Conservation (phyloP, 305 asterid species). For the Nicotiana rustica region DNA sequence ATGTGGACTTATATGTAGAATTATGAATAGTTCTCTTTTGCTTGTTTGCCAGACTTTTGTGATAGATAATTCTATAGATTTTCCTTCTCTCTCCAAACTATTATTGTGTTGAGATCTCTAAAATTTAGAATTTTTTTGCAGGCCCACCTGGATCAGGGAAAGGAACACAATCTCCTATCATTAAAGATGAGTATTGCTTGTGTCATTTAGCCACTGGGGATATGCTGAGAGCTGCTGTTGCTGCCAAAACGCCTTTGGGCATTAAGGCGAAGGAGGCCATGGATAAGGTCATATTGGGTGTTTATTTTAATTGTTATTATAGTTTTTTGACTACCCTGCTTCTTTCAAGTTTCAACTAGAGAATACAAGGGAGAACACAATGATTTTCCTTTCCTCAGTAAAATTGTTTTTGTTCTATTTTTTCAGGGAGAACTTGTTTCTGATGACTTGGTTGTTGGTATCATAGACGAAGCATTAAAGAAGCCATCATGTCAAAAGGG, state of each 20-base stretch:
- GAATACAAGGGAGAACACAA: background rate
- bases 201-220: slow-evolving; percentile 97
- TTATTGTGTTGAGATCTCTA: background rate
- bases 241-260: slow-evolving; percentile 92
- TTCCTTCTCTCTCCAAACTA: background rate
- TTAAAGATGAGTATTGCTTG: slow-evolving; percentile 87
- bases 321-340: background rate
- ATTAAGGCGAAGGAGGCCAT: slow-evolving; percentile 88
- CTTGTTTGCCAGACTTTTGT: background rate
- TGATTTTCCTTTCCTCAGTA: slow-evolving; percentile 32
- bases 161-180: slow-evolving; percentile 91
- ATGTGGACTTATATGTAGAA: background rate
- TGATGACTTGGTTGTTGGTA: slow-evolving; percentile 89
- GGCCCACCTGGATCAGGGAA: slow-evolving; percentile 99
- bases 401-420: slow-evolving; percentile 29
- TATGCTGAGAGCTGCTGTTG: slow-evolving; percentile 95
- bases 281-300: slow-evolving; percentile 61
- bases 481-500: slow-evolving; percentile 94
- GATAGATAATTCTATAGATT: background rate
- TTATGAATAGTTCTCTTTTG: slow-evolving; percentile 17
- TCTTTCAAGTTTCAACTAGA: slow-evolving; percentile 27
- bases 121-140: slow-evolving; percentile 35
- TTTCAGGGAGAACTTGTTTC: slow-evolving; percentile 92
- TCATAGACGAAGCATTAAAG: slow-evolving; percentile 84
- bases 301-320: background rate